These are phyloP conservation scores for Suillus spraguei DNA, from an alignment of 768 basidiomycete species.

Conservation along the genomic window DNA sequence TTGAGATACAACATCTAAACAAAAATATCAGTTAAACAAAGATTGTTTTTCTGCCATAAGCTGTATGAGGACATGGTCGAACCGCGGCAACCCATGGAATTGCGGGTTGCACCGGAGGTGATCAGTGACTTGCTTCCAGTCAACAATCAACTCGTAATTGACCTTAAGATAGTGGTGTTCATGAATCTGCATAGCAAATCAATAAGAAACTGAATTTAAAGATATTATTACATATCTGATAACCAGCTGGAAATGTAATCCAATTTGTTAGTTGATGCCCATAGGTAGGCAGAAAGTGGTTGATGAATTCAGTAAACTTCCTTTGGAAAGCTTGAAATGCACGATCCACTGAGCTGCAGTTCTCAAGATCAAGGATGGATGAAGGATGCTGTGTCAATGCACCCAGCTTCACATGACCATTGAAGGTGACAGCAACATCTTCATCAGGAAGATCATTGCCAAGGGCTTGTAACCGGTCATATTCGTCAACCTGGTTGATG, in stretches of 20 bases:
- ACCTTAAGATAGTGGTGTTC: conserved; percentile 28
- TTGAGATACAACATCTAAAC: conserved; percentile 8
- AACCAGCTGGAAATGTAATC: conserved; percentile 4
- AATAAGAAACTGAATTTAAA: neutral
- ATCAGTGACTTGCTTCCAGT: conserved; percentile 31
- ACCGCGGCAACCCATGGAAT: conserved; percentile 30
- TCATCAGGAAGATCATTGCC: neutral
- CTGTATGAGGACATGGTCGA: conserved; percentile 22
- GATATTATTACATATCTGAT: neutral
- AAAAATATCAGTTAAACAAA: conserved; percentile 6
- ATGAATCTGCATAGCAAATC: conserved; percentile 21
- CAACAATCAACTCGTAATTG: conserved; percentile 27
- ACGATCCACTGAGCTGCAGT: neutral
- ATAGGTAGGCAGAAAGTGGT: conserved; percentile 1
- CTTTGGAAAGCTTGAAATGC: neutral
- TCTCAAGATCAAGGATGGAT: neutral
- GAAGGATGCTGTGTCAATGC: neutral
- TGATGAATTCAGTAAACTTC: conserved; percentile 11
- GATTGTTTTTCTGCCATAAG: neutral
- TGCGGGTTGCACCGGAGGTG: conserved; percentile 31
- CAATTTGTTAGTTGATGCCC: conserved; percentile 5
- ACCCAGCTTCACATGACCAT: neutral
- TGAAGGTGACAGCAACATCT: neutral
- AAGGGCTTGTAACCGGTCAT: conserved; percentile 24
- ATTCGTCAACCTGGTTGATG: conserved; percentile 2